Conservation (phyloP, 2,329 filamentous ascomycete species). For the Emmonsia crescens region DNA sequence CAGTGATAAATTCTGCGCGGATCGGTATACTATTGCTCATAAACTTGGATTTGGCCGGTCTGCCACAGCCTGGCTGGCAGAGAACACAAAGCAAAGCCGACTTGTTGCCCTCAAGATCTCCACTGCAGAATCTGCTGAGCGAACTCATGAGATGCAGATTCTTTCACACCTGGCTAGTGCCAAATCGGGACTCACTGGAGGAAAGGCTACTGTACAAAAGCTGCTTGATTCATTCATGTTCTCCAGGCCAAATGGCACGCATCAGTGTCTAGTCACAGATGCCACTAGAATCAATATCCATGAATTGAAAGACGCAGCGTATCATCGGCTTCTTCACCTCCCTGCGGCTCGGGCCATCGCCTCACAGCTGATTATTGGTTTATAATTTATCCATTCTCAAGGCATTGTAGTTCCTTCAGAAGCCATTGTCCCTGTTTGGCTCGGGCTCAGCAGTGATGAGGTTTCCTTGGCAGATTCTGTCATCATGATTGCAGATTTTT, state of each 20-base stretch:
- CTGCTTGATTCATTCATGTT: constrained; percentile 15
- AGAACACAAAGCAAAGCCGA: constrained; percentile 4
- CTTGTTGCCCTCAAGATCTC: constrained; percentile 13
- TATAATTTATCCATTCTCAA: constrained; percentile 19
- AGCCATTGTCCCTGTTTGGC: constrained; percentile 16
- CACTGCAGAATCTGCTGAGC: constrained; percentile 8
- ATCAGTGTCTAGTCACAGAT: constrained; percentile 15
- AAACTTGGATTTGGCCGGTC: constrained; percentile 13
- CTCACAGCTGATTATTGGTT: constrained; percentile 15
- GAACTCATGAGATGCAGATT: constrained; percentile 8
- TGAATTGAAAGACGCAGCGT: constrained; percentile 13
- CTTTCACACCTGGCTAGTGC: constrained; percentile 7
- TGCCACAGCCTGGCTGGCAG: constrained; percentile 14
- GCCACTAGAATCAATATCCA: constrained; percentile 13
- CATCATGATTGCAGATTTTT: constrained; percentile 21
- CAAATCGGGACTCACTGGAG: constrained; percentile 8
- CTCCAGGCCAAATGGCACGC: constrained; percentile 15
- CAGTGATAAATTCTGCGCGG: constrained; percentile 6
- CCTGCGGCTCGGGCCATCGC: constrained; percentile 15
- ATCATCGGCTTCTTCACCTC: constrained; percentile 11
- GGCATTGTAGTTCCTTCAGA: constrained; percentile 18
- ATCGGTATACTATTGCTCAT: constrained; percentile 11
- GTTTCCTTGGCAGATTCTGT: constrained; percentile 16
- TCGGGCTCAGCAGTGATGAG: constrained; percentile 17
- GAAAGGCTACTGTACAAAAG: constrained; percentile 12